phyloP scores from a whole-genome alignment of 352 stramenopile genomes.

The Phytopythium sindhum region DNA sequence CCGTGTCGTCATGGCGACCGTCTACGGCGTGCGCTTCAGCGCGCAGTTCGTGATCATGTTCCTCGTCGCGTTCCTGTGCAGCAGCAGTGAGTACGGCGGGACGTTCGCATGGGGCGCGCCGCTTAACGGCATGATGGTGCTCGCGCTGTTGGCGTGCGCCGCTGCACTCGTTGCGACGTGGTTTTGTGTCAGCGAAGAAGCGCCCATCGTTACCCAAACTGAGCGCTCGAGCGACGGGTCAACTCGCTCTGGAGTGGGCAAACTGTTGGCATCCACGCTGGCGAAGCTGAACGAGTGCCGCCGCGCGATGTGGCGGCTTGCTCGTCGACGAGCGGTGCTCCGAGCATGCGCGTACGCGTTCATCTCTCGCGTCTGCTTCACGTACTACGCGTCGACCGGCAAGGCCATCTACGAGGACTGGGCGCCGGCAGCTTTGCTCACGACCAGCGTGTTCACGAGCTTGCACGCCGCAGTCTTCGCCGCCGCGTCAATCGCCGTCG shows the following conservation, averaged over 20 bases:
- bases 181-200: conserved; percentile 36
- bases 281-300: conserved; percentile 9
- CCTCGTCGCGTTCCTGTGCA: conserved; percentile 50
- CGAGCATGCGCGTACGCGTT: conserved; percentile 42
- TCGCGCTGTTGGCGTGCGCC: conserved; percentile 23
- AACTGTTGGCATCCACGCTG: neutral
- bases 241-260: neutral
- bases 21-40: conserved; percentile 33
- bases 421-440: conserved; percentile 30
- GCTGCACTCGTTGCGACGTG: conserved; percentile 24
- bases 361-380: conserved; percentile 44
- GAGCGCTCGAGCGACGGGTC: neutral
- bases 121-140: conserved; percentile 41
- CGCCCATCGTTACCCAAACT: neutral
- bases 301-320: conserved; percentile 25
- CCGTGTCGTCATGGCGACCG: conserved; percentile 29
- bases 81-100: conserved; percentile 45
- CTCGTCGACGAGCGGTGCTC: conserved; percentile 36
- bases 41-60: conserved; percentile 40
- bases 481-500: conserved; percentile 27
- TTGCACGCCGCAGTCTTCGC: conserved; percentile 46
- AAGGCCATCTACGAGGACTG: conserved; percentile 66
- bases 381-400: conserved; percentile 51
- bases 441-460: conserved; percentile 40
- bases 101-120: conserved; percentile 44